Percentiles rank a stretch among this genome's conserved stretches.
Evolutionary conservation across 352 stramenopile species (phyloP).

Genomic region (Phytophthora lateralis): DNA sequence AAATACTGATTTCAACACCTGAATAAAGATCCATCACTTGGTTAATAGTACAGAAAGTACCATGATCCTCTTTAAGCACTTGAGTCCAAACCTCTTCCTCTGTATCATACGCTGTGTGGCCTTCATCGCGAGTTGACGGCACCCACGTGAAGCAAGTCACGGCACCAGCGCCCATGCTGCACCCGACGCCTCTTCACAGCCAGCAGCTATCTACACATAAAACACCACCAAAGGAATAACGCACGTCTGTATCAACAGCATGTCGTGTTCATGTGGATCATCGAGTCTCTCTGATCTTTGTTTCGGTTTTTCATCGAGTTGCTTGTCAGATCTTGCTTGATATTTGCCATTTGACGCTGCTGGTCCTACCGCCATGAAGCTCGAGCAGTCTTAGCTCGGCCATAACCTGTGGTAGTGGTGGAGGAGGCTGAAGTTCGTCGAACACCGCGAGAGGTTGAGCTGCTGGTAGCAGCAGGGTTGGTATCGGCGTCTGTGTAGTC

Average conservation of each 20-base stretch:
- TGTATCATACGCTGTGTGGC: background rate
- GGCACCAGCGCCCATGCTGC: constrained; percentile 14
- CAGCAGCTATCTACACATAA: constrained; percentile 8
- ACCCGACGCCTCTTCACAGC: constrained; percentile 13
- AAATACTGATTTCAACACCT: constrained; percentile 9
- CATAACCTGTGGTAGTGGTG: constrained; percentile 15
- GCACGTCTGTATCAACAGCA: constrained; percentile 15
- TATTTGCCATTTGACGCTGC: background rate
- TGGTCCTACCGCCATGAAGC: constrained; percentile 58
- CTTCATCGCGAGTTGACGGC: background rate
- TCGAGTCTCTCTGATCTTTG: constrained; percentile 5
- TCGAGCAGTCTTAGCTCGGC: constrained; percentile 38
- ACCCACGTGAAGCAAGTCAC: constrained; percentile 14
- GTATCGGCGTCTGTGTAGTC: constrained; percentile 29
- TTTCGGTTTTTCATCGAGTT: constrained; percentile 25
- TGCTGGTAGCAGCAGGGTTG: constrained; percentile 3
- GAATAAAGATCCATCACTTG: background rate
- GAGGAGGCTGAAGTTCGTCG: constrained; percentile 21
- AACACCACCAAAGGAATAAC: constrained; percentile 6
- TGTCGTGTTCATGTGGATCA: constrained; percentile 6
- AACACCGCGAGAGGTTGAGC: constrained; percentile 11
- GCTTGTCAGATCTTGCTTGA: constrained; percentile 11
- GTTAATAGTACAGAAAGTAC: background rate
- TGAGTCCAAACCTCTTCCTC: constrained; percentile 6
- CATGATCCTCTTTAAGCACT: background rate